These are phyloP conservation scores for Penicillium glabrum DNA, from an alignment of 2,329 filamentous ascomycete species.

Conservation along the genomic window DNA sequence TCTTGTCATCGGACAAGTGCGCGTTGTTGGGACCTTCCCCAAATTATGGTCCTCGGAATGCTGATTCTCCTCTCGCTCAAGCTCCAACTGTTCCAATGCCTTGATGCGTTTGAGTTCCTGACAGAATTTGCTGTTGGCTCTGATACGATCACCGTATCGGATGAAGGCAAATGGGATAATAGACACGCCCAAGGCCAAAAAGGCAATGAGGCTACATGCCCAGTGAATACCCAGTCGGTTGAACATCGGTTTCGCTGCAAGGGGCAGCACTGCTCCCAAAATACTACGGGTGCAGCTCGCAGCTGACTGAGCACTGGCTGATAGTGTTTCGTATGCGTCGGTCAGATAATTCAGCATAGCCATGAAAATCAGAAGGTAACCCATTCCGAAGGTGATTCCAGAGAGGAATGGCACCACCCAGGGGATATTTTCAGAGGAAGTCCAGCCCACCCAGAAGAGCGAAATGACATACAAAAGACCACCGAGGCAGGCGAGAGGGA, in stretches of 20 bases:
- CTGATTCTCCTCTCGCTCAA: constrained; percentile 16
- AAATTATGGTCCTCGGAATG: constrained; percentile 4
- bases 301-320: constrained; percentile 58
- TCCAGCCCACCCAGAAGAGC: constrained; percentile 52
- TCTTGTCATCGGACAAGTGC: constrained; percentile 9
- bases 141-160: constrained; percentile 38
- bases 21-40: constrained; percentile 14
- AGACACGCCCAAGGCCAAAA: constrained; percentile 39
- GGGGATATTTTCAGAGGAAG: constrained; percentile 30
- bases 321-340: constrained; percentile 67
- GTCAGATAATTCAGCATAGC: constrained; percentile 65
- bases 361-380: constrained; percentile 64
- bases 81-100: constrained; percentile 29
- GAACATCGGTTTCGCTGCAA: constrained; percentile 50
- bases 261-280: constrained; percentile 58
- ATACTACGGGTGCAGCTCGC: constrained; percentile 53
- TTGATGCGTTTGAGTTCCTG: constrained; percentile 40
- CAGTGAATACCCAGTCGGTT: constrained; percentile 41
- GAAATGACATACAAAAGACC: constrained; percentile 59
- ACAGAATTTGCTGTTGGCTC: constrained; percentile 44
- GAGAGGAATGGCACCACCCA: constrained; percentile 57
- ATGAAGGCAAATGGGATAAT: constrained; percentile 47
- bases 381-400: constrained; percentile 63
- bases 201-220: constrained; percentile 45
- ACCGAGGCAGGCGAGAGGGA: constrained; percentile 71